Base-by-base conservation (phyloP, 73 alveolate genomes). In the Breviolum minutum region DNA sequence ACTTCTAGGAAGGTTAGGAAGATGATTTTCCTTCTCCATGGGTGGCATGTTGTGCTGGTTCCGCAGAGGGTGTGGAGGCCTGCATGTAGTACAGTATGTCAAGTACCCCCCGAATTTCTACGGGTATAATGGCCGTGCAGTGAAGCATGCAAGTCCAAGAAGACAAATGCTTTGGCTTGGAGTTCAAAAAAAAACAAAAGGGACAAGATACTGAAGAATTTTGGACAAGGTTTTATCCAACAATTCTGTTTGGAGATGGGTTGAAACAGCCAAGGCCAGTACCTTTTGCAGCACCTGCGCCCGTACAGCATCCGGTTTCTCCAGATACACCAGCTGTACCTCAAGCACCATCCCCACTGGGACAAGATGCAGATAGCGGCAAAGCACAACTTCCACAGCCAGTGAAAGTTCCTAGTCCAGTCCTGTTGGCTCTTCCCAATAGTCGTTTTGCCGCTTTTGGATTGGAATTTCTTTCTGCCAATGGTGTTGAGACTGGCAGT, bases 391-490 rank as follows among this genome's bases (percentile, higher is more conserved):
- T 14, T 14, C 81, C 10, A 79, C 80, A 7, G 79, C 80, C 77
- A 14, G 93, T 61, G 27, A 84, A 86, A 63, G 20, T 63, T 86
- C 94, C 94, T 8, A 86, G 94, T 29, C 94, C 94, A 17, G 79
- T 86, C 27, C 80, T 86, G 14, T 29, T 86, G 16, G 62, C 94
- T n/a, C 30, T 63, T 61, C 80, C 79, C 8, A 66, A 73, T 68
- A 60, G 98, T 24, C 24, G 60, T 29, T 48, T 26, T 27, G 98
- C 98, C 16, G 32, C 98, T 14, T 92, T 92, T 14, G 98, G 90
- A 80, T 74, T 92, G 98, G 98, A 92, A 40, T 92, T 74, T 22
- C 29, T 92, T 54, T 63, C 98, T 3, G 77, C 98, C 40, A 22
- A 27, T 17, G 90, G 81, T n/a, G 79, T 76, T 26, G 98, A 70